phyloP scores from a whole-genome alignment of 768 basidiomycete genomes.

The Filobasidium floriforme region DNA sequence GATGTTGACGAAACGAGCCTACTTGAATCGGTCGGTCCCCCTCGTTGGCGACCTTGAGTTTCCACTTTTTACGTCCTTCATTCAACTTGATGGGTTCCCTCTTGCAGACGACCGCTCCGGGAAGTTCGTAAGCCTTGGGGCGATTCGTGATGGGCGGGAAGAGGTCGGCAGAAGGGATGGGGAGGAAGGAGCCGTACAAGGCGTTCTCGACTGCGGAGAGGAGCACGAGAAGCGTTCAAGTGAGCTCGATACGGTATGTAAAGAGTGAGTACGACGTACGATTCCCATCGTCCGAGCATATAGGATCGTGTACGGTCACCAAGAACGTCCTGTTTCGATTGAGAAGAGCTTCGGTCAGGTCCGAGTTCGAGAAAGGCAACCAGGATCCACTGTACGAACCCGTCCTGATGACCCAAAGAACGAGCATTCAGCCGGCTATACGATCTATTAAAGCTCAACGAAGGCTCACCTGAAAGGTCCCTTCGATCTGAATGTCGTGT shows the following conservation, averaged over 20 bases:
- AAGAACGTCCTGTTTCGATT: constrained; percentile 56
- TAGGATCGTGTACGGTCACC: constrained; percentile 94
- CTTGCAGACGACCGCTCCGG: constrained; percentile 65
- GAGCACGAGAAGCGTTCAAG: neutral
- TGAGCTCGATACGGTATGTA: neutral
- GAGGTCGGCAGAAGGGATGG: constrained; percentile 57
- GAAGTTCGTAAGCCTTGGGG: constrained; percentile 54
- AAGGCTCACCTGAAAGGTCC: constrained; percentile 77
- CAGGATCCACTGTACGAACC: constrained; percentile 15
- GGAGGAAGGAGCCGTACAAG: constrained; percentile 89
- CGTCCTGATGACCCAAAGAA: constrained; percentile 23
- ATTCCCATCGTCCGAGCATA: constrained; percentile 73
- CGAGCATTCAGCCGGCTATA: constrained; percentile 14
- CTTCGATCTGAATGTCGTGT: constrained; percentile 88
- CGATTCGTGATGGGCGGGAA: constrained; percentile 57
- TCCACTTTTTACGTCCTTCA: constrained; percentile 60
- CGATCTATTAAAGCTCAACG: neutral
- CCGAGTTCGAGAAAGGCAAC: neutral
- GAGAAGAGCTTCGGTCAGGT: neutral
- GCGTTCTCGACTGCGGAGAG: constrained; percentile 56
- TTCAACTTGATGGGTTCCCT: constrained; percentile 69
- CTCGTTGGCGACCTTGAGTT: constrained; percentile 72
- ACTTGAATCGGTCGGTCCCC: constrained; percentile 93
- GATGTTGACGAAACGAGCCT: constrained; percentile 16
- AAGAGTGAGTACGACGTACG: constrained; percentile 30